Evolutionary conservation across 1,284 basidiomycete species (phyloP).

Genomic region (Ustilago cynodontis): DNA sequence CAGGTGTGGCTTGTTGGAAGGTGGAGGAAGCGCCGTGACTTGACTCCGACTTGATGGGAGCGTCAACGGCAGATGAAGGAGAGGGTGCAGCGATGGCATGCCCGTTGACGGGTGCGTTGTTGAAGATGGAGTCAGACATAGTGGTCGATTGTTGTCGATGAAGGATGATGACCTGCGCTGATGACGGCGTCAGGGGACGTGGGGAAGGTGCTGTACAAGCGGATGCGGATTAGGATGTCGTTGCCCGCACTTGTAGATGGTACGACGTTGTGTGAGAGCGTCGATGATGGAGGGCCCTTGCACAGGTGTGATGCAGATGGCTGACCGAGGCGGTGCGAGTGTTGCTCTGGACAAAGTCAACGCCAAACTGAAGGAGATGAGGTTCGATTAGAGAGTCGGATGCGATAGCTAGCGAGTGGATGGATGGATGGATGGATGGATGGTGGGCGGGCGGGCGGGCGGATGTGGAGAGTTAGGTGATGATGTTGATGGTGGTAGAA

Average conservation of each 20-base stretch:
- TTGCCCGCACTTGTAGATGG: too few relatives aligned
- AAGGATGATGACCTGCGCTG: too few relatives aligned
- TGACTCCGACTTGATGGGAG: slow-evolving; percentile 13
- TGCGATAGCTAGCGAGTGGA: background rate
- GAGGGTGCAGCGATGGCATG: slow-evolving; percentile 9
- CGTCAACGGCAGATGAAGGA: background rate
- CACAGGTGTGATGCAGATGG: background rate
- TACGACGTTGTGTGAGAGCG: too few relatives aligned
- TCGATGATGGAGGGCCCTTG: too few relatives aligned
- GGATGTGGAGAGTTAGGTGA: background rate
- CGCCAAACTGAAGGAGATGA: too few relatives aligned
- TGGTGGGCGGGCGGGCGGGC: too few relatives aligned
- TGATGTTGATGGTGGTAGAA: slow-evolving; percentile 14
- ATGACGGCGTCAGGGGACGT: background rate
- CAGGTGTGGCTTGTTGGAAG: slow-evolving; percentile 7
- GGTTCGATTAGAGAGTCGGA: background rate
- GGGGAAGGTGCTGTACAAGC: background rate
- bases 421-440: slow-evolving; percentile 16
- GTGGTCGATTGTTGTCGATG: background rate
- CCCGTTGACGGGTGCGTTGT: slow-evolving; percentile 24
- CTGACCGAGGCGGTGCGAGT: background rate
- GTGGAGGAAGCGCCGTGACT: slow-evolving; percentile 7
- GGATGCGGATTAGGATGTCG: too few relatives aligned
- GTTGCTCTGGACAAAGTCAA: background rate
- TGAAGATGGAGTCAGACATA: slow-evolving; percentile 33